Evolutionary conservation across 225 moss, liverwort and hornwort genomes (phyloP).

Genomic region (Thuidium tamariscinum): DNA sequence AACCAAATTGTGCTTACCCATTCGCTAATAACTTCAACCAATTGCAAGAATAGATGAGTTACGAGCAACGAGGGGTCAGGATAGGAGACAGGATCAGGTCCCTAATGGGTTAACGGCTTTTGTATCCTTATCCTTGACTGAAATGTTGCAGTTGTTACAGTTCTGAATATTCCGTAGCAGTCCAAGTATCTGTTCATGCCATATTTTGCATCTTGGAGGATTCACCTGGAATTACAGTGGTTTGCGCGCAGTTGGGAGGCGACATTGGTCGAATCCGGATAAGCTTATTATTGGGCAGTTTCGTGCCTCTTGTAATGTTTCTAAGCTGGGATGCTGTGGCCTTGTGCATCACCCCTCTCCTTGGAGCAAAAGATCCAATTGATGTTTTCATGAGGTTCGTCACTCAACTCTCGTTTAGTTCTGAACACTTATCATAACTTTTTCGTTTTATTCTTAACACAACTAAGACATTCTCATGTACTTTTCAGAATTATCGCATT

Average conservation of each 20-base stretch:
- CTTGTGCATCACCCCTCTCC: conserved; percentile 27
- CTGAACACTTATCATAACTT: not conserved
- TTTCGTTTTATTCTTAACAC: not conserved
- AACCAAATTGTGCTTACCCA: not conserved
- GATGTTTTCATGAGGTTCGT: conserved; percentile 44
- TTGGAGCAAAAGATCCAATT: conserved; percentile 32
- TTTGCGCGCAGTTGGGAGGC: conserved; percentile 52
- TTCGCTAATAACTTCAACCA: not conserved
- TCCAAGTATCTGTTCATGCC: not conserved
- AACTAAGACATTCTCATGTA: not conserved
- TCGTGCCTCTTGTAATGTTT: conserved; percentile 48
- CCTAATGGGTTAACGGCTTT: not conserved
- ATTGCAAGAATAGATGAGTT: not conserved
- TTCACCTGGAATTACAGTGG: conserved; percentile 22
- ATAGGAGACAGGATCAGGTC: not conserved
- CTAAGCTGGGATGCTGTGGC: conserved; percentile 55
- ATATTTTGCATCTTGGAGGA: not conserved
- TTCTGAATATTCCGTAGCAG: not conserved
- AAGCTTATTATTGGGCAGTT: conserved; percentile 38
- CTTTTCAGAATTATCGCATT: not conserved
- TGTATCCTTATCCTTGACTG: not conserved
- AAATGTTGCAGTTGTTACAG: not conserved
- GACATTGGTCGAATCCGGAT: conserved; percentile 45
- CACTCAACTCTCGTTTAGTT: not conserved
- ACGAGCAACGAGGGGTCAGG: not conserved